phyloP scores from a whole-genome alignment of 768 basidiomycete genomes.

The Suillus luteus region DNA sequence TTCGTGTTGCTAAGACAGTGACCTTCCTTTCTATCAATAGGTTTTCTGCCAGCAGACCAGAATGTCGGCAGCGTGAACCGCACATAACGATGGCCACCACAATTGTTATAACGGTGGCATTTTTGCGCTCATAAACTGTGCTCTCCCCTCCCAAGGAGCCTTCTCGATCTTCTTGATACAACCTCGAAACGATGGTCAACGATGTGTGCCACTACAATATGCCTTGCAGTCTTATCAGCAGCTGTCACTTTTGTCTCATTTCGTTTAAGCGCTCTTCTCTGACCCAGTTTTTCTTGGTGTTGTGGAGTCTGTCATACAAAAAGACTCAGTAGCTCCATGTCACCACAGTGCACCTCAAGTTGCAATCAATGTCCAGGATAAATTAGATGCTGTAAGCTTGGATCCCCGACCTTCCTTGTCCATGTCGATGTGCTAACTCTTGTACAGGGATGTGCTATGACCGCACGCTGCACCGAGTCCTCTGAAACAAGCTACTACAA shows the following conservation, averaged over 20 bases:
- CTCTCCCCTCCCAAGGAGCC: neutral
- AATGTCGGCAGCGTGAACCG: no score
- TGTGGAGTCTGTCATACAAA: conserved; percentile 12
- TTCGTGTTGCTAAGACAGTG: no score
- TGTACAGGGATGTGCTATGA: conserved; percentile 29
- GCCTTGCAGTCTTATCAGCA: conserved; percentile 10
- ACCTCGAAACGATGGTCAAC: conserved; percentile 4
- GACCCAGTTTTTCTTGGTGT: conserved; percentile 2
- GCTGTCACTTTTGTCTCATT: conserved; percentile 10
- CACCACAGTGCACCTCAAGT: conserved; percentile 25
- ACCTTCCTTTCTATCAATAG: no score
- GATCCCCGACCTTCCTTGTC: no score
- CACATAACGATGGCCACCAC: neutral
- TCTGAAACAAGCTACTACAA: conserved; percentile 44
- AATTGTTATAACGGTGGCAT: neutral
- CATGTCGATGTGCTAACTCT: conserved; percentile 13
- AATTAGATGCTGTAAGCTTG: conserved; percentile 21
- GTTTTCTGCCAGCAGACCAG: no score
- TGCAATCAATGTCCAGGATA: conserved; percentile 27
- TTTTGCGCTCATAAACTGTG: neutral
- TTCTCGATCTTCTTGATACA: neutral
- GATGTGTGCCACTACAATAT: conserved; percentile 19
- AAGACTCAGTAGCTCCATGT: conserved; percentile 21
- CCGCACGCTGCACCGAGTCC: conserved; percentile 41
- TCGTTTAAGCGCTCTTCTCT: conserved; percentile 12